A percentile compares a stretch with the other conserved stretches of the same genome.
These are phyloP conservation scores for Botrytis byssoidea DNA, from an alignment of 2,329 filamentous ascomycete genomes.

Conservation along the genomic window DNA sequence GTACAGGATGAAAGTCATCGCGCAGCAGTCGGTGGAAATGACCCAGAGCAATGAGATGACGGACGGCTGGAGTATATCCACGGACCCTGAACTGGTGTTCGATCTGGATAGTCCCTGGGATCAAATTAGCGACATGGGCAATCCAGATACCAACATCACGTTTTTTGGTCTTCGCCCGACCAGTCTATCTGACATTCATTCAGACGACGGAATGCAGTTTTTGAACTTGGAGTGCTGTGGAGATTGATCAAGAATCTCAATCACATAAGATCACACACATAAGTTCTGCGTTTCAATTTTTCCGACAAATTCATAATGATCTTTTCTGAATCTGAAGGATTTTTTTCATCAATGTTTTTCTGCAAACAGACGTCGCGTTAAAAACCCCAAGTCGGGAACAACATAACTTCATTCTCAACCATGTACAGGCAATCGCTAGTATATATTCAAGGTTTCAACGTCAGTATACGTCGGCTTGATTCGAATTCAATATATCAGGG, in stretches of 20 bases:
- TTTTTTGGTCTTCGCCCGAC: background rate
- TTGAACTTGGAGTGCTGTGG: background rate
- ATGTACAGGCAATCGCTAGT: background rate
- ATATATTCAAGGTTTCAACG: background rate
- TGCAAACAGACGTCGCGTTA: accelerated
- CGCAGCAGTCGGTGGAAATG: background rate
- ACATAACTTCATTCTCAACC: background rate
- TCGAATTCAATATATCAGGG: background rate
- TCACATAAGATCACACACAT: background rate
- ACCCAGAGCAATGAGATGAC: no score
- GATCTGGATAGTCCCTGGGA: background rate
- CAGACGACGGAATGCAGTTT: constrained; percentile 2
- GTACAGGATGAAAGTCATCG: constrained; percentile 4
- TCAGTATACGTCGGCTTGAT: background rate
- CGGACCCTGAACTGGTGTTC: background rate
- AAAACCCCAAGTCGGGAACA: background rate
- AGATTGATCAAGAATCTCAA: background rate
- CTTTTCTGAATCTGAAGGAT: background rate
- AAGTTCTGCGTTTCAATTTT: background rate
- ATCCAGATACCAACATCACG: background rate
- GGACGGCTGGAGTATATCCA: background rate
- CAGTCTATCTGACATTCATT: background rate
- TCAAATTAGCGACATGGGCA: no score
- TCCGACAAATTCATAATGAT: accelerated
- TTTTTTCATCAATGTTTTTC: background rate